A percentile compares a stretch with the other conserved stretches of the same genome.
These are phyloP conservation scores for Coemansia sp. DNA, from an alignment of 192 early-diverging fungal genomes.

Conservation along the genomic window DNA sequence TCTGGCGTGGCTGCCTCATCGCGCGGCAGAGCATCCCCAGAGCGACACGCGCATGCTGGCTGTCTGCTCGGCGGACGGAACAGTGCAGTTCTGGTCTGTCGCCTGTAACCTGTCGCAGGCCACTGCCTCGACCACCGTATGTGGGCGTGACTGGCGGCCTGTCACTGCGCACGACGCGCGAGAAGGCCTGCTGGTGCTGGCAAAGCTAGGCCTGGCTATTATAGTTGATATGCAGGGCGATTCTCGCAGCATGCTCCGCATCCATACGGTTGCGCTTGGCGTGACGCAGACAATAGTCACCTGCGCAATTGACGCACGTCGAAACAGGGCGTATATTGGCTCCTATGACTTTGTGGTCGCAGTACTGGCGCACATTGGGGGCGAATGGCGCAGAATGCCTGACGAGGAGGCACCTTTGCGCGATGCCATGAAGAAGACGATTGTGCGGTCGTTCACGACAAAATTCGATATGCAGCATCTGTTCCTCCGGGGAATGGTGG, in stretches of 20 bases:
- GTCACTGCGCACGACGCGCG: constrained; percentile 20
- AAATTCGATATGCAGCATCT: constrained; percentile 33
- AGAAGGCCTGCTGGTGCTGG: constrained; percentile 8
- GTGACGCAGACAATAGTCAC: constrained; percentile 23
- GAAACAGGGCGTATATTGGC: constrained; percentile 22
- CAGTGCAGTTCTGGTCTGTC: constrained; percentile 20
- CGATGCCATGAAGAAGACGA: constrained; percentile 24
- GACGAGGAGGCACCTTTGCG: constrained; percentile 16
- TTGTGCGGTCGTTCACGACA: constrained; percentile 39
- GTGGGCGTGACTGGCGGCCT: constrained; percentile 25
- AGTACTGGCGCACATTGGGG: constrained; percentile 7
- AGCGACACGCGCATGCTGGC: constrained; percentile 1
- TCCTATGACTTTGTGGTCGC: constrained; percentile 18
- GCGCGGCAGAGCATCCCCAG: background rate
- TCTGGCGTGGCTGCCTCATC: constrained; percentile 20
- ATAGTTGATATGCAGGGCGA: constrained; percentile 13
- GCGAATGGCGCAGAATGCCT: constrained; percentile 5
- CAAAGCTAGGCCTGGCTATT: constrained; percentile 25
- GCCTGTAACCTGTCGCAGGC: constrained; percentile 8
- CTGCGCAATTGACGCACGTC: constrained; percentile 25
- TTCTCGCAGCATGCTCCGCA: background rate
- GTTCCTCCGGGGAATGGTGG: constrained; percentile 22
- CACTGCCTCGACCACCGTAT: background rate
- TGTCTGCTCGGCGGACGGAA: constrained; percentile 22
- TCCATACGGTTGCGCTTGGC: constrained; percentile 11